phyloP scores from a whole-genome alignment of 192 early-diverging fungal species.

The Geranomyces variabilis region DNA sequence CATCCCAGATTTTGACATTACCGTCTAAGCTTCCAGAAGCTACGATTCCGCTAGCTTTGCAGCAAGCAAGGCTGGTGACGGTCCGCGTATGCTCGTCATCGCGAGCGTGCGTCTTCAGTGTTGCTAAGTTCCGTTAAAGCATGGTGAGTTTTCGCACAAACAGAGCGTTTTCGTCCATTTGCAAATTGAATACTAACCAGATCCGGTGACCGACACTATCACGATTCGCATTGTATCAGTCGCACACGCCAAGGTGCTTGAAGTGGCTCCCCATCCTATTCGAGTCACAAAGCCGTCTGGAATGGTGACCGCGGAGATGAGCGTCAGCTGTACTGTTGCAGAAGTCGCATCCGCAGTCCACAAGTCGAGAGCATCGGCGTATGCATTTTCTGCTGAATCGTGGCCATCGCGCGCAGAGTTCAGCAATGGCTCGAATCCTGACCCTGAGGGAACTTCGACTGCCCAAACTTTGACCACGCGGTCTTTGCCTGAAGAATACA shows the following conservation, averaged over 20 bases:
- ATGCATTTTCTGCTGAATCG: too few species aligned
- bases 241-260: slow-evolving; percentile 6
- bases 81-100: slow-evolving; percentile 53
- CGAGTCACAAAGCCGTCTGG: slow-evolving; percentile 2
- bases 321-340: slow-evolving; percentile 9
- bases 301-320: background rate
- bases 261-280: slow-evolving; percentile 11
- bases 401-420: too few species aligned
- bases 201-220: background rate
- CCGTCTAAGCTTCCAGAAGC: slow-evolving; percentile 51
- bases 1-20: slow-evolving; percentile 56
- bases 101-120: slow-evolving; percentile 33
- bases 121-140: background rate
- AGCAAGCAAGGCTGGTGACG: slow-evolving; percentile 35
- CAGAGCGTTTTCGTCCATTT: too few species aligned
- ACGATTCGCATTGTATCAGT: background rate
- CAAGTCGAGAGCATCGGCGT: background rate
- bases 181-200: background rate
- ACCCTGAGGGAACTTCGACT: slow-evolving; percentile 22
- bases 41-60: slow-evolving; percentile 31
- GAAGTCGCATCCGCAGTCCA: background rate
- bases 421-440: background rate
- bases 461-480: slow-evolving; percentile 44
- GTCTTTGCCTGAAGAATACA: slow-evolving; percentile 42
- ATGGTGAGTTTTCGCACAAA: background rate